Percentiles rank a stretch among this genome's conserved stretches.
Evolutionary conservation across 2,329 filamentous ascomycete species (phyloP).

Genomic region (Aspergillus novofumigatus): DNA sequence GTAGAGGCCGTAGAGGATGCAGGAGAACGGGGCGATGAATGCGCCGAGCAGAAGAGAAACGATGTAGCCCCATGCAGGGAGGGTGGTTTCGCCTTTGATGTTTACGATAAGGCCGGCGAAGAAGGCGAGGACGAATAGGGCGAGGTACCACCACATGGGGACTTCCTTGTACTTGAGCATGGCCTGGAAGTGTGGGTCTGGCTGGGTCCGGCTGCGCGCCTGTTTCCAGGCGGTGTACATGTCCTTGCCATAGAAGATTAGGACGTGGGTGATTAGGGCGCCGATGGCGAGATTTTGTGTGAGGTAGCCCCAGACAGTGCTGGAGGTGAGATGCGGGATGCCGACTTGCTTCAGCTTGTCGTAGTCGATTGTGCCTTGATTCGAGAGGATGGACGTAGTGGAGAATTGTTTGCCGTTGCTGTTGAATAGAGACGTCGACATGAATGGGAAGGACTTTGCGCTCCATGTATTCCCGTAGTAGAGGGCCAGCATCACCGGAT

Average conservation of each 20-base stretch:
- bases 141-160: conserved; percentile 46
- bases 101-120: conserved; percentile 47
- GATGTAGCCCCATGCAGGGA: conserved; percentile 48
- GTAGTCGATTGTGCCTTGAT: conserved; percentile 22
- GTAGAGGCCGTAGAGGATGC: conserved; percentile 17
- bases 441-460: conserved; percentile 21
- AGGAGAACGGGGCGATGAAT: conserved; percentile 48
- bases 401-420: conserved; percentile 22
- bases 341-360: conserved; percentile 22
- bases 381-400: conserved; percentile 18
- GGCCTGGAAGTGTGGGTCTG: conserved; percentile 20
- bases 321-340: conserved; percentile 24
- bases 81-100: conserved; percentile 44
- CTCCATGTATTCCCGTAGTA: conserved; percentile 25
- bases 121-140: conserved; percentile 43
- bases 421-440: conserved; percentile 30
- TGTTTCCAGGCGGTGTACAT: conserved; percentile 19
- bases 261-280: conserved; percentile 21
- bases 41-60: conserved; percentile 39
- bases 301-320: conserved; percentile 19
- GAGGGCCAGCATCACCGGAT: conserved; percentile 16
- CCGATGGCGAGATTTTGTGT: conserved; percentile 19
- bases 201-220: conserved; percentile 13
- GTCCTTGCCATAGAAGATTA: conserved; percentile 24
- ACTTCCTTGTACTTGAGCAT: conserved; percentile 26